phyloP scores from a whole-genome alignment of 2,329 filamentous ascomycete genomes.

The Helotiales sp. region DNA sequence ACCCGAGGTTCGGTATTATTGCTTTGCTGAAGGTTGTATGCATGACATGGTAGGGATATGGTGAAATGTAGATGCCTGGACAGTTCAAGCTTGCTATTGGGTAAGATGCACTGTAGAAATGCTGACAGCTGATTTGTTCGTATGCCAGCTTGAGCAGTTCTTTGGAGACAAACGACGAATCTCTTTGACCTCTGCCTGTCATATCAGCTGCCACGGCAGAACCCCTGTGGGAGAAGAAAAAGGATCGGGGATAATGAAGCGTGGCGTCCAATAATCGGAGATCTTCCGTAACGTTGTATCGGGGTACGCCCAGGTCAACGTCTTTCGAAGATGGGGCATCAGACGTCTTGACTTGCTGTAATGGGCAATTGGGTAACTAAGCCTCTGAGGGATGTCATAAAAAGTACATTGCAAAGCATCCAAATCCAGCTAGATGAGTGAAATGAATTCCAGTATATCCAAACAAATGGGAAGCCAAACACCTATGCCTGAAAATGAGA shows the following conservation, averaged over 20 bases:
- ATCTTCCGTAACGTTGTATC: neutral
- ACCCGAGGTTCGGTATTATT: conserved; percentile 2
- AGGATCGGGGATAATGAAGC: conserved; percentile 1
- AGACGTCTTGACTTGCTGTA: neutral
- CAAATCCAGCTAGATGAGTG: neutral
- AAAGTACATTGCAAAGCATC: neutral
- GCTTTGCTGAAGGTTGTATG: neutral
- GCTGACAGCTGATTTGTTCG: neutral
- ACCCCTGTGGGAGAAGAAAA: neutral
- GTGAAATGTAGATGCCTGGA: neutral
- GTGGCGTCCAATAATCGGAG: conserved; percentile 2
- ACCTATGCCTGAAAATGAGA: conserved; percentile 9
- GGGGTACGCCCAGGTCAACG: neutral
- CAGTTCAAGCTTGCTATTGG: neutral
- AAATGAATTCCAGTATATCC: neutral
- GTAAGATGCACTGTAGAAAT: neutral
- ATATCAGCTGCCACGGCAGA: neutral
- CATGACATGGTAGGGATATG: neutral
- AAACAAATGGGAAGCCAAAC: conserved; percentile 8
- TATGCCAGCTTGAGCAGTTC: neutral
- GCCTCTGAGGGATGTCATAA: neutral
- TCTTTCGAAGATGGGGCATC: neutral
- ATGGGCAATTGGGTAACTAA: neutral
- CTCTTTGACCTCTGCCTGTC: conserved; percentile 1
- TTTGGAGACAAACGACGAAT: conserved; percentile 6